Percentiles rank a stretch among this genome's conserved stretches.
Conservation (phyloP, 495 filamentous ascomycete species). For the Arthonia radiata region DNA sequence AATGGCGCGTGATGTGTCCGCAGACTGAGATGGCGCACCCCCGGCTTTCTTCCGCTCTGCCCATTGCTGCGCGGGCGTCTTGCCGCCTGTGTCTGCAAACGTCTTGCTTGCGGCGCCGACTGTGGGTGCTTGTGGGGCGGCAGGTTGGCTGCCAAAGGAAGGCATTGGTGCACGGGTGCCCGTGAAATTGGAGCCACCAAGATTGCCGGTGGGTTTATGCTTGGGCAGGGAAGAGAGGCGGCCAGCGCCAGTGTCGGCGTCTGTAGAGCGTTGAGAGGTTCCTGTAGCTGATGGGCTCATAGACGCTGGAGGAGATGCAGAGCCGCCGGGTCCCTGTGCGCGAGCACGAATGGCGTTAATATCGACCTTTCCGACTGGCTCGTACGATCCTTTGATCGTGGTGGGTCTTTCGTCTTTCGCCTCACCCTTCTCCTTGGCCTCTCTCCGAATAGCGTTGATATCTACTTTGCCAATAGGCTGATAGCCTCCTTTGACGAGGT, state of each 20-base stretch:
- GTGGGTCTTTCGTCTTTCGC: slow-evolving; percentile 50
- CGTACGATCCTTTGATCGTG: slow-evolving; percentile 71
- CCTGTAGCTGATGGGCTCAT: slow-evolving; percentile 18
- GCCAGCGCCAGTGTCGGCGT: slow-evolving; percentile 41
- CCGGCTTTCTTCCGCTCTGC: slow-evolving; percentile 80
- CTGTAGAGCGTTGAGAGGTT: slow-evolving; percentile 10
- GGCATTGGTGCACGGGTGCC: slow-evolving; percentile 80
- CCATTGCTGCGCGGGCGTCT: slow-evolving; percentile 92
- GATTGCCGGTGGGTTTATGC: slow-evolving; percentile 77
- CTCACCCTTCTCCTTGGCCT: slow-evolving; percentile 39
- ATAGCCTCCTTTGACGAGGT: slow-evolving; percentile 74
- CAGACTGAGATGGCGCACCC: no score
- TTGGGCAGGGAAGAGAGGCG: slow-evolving; percentile 75
- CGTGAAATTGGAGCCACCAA: slow-evolving; percentile 45
- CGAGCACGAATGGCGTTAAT: slow-evolving; percentile 74
- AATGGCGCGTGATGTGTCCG: slow-evolving; percentile 19
- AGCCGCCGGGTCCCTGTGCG: slow-evolving; percentile 37
- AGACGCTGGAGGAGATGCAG: slow-evolving; percentile 7
- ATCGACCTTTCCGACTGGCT: slow-evolving; percentile 83
- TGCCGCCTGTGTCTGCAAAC: slow-evolving; percentile 83
- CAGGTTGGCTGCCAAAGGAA: slow-evolving; percentile 29
- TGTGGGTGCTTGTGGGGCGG: slow-evolving; percentile 21
- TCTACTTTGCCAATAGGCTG: slow-evolving; percentile 92
- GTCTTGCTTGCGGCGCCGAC: slow-evolving; percentile 67
- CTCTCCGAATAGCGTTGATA: slow-evolving; percentile 63